Evolutionary conservation across 2,329 filamentous ascomycete genomes (phyloP), one percentile per base, ranked within the genome.

Genomic region (Fusarium austroafricanum): DNA sequence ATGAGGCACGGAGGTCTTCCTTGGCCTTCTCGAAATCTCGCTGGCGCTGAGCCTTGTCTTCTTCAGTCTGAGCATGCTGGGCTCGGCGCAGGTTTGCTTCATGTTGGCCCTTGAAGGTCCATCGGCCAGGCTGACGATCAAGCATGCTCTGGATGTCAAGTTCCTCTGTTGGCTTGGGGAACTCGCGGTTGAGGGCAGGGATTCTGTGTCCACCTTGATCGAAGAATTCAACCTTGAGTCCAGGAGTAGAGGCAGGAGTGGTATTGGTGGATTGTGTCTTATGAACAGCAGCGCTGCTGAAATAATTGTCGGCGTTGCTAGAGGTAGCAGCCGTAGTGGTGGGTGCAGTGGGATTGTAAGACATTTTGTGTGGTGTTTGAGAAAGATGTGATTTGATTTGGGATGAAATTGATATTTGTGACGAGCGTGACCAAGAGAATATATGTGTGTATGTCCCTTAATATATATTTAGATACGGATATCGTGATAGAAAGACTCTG

Each of bases 1-100:
- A 57, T 40, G 33, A 78, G 45, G 78, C 78, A 17, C 83, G 78
- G 17, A 87, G 76, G 33, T 84, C 79, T 61, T 73, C 76, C 79
- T 87, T 87, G 28, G 79, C 79, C 35, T 79, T 78, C 52, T 83
- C 83, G 38, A 86, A 78, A 44, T 82, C 79, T 60, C 74, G 75
- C 17, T 75, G 75, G 38, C 79, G 76, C 59, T 76, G 74, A 44
- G 80, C 79, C 44, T 77, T 74, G 59, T 75, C 65, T 18, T 77
- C 58, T 14, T 70, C 71, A 23, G 51, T 68, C 18, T 43, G 54
- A 17, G 60, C 35, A 17, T 61, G 46, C 46, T 73, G 70, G 42
- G 63, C 59, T 65, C 70, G 61, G 75, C 76, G 60, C 65, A 73
- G 72, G 53, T 78, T 75, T 51, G 74, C 77, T 26, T 75, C 73